Evolutionary conservation across 2,329 filamentous ascomycete genomes (phyloP), one percentile per base, ranked within the genome.

Genomic region (Acrodontium crateriforme): DNA sequence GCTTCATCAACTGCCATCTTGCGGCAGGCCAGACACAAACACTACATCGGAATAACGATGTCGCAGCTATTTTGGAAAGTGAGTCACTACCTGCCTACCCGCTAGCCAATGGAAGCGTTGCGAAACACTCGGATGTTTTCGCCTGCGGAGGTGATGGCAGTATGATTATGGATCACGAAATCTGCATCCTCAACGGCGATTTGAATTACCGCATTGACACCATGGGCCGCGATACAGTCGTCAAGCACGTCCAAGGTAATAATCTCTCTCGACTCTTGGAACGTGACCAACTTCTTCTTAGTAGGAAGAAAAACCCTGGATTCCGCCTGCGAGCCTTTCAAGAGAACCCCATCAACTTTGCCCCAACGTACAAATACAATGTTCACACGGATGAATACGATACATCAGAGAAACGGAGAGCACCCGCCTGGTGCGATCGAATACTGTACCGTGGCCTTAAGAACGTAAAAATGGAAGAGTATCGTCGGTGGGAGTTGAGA

Each of bases 151-250:
- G 89, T 24, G 89, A 98, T 50, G 89, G 89, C 5, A 77, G 74
- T 21, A 84, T 94, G 77, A 81, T 98, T 33, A 65, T 95, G 32
- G 89, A 98, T 48, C 89, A 98, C 49, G 89, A 98, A 56, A 78
- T 98, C n/a, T 94, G 87, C 53, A 74, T 98, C 25, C 59, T 95
- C 22, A 95, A 95, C 45, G 89, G 89, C 16, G 89, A 98, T 52
- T 67, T 98, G 27, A 98, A 98, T 56, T 98, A 98, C 54, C 84
- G 89, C 36, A 95, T 98, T 46, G 89, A 98, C 53, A 84, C 85
- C 14, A 94, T 95, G 72, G 83, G 83, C 11, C 80, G 89, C 27
- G 83, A 95, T 46, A 84, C 81, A 0, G 87, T 98, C 3, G 78
- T 95, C 30, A 77, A 76, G 34, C 84, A 83, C 2, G 72, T 95